phyloP scores from a whole-genome alignment of 305 asterid genomes.

The Fraxinus baroniana region DNA sequence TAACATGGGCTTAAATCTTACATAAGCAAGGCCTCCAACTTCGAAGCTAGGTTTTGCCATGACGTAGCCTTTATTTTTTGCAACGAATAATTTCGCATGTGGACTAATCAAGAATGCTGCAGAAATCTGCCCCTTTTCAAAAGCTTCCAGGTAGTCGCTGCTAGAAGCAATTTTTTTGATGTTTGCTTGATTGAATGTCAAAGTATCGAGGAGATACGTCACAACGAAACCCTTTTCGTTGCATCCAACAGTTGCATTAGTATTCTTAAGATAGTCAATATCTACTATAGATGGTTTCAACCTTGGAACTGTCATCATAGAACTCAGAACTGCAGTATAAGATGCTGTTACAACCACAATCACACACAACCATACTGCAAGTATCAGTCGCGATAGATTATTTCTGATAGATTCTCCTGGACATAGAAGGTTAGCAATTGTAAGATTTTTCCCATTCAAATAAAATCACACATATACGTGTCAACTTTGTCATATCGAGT shows the following conservation, averaged over 20 bases:
- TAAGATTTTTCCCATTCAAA: not conserved
- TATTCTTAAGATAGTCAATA: conserved; percentile 37
- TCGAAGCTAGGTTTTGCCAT: conserved; percentile 45
- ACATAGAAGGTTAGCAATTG: not conserved
- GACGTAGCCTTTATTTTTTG: conserved; percentile 47
- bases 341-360: conserved; percentile 49
- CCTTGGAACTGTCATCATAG: conserved; percentile 63
- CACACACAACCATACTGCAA: conserved; percentile 53
- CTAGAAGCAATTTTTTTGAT: conserved; percentile 37
- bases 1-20: conserved; percentile 31
- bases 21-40: conserved; percentile 79
- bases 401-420: conserved; percentile 57
- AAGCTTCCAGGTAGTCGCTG: not conserved
- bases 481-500: not conserved
- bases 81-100: conserved; percentile 66
- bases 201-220: conserved; percentile 36
- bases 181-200: conserved; percentile 39
- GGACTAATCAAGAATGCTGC: conserved; percentile 75
- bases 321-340: conserved; percentile 62
- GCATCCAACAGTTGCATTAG: conserved; percentile 60
- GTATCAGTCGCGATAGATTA: conserved; percentile 47
- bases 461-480: not conserved
- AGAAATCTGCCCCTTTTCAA: conserved; percentile 28
- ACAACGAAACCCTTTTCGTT: conserved; percentile 49
- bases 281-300: conserved; percentile 43